phyloP scores from a whole-genome alignment of 768 basidiomycete species.

The Tulasnella sp. region DNA sequence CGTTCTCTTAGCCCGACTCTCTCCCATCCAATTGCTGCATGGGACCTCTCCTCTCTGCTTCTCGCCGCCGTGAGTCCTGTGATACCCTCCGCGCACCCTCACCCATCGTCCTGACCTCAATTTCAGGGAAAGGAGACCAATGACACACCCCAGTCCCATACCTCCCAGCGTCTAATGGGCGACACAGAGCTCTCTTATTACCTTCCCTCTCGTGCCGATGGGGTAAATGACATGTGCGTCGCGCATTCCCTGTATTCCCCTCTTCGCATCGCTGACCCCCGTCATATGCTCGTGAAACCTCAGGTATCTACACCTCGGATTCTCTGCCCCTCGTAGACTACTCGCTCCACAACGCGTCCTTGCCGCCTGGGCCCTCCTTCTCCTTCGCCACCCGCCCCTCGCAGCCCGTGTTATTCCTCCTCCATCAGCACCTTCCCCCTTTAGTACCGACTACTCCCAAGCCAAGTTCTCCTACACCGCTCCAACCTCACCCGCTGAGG shows the following conservation, averaged over 20 bases:
- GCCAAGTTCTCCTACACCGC: constrained; percentile 39
- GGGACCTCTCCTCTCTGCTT: background rate
- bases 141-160: background rate
- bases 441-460: constrained; percentile 1
- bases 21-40: background rate
- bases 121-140: background rate
- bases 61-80: background rate
- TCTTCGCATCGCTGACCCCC: no score
- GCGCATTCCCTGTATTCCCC: background rate
- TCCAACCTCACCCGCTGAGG: constrained; percentile 46
- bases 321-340: constrained; percentile 48
- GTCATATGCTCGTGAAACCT: background rate
- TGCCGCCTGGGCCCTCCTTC: constrained; percentile 63
- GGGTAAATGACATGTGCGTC: constrained; percentile 80
- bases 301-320: constrained; percentile 60
- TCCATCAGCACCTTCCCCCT: background rate
- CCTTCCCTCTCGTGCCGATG: constrained; percentile 69
- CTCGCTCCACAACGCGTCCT: constrained; percentile 50
- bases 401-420: constrained; percentile 48
- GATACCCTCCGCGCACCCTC: background rate
- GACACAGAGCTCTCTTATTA: constrained; percentile 55
- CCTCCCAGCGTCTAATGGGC: background rate
- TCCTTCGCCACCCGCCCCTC: constrained; percentile 68
- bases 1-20: background rate
- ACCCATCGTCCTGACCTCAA: background rate